Conservation (phyloP, 2,329 filamentous ascomycete species). For the Xylaria sp. region DNA sequence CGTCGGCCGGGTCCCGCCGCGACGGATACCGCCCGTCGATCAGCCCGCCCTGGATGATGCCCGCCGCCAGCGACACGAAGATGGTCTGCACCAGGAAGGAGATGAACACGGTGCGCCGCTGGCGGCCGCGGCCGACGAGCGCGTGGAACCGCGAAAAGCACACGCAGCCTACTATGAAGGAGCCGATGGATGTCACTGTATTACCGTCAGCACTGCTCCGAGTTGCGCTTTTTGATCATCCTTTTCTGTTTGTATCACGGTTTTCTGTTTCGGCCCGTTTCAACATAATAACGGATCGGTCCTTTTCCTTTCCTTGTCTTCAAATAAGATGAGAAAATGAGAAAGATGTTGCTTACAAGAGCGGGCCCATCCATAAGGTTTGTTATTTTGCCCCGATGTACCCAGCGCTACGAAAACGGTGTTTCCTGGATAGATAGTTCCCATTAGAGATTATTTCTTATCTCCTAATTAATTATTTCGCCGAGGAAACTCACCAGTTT, state of each 20-base stretch:
- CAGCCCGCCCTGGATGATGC: slow-evolving; percentile 45
- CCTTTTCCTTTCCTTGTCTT: not conserved
- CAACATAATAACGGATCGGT: not conserved
- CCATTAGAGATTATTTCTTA: not conserved
- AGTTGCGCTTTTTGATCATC: not conserved
- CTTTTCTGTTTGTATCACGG: not conserved
- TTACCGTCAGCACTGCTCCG: slow-evolving; percentile 9
- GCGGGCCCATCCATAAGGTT: slow-evolving; percentile 55
- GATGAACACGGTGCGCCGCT: slow-evolving; percentile 44
- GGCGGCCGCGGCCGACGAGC: slow-evolving; percentile 43
- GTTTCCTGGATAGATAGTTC: slow-evolving; percentile 46
- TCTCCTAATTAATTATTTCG: not conserved
- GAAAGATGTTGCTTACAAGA: slow-evolving; percentile 43
- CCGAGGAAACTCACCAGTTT: slow-evolving; percentile 43
- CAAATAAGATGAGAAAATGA: not conserved
- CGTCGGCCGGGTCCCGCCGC: slow-evolving; percentile 37
- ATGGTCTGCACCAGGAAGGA: slow-evolving; percentile 46
- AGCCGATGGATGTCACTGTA: slow-evolving; percentile 53
- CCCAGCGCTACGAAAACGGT: slow-evolving; percentile 56
- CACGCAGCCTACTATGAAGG: slow-evolving; percentile 54
- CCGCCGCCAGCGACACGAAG: slow-evolving; percentile 43
- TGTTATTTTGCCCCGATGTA: slow-evolving; percentile 52
- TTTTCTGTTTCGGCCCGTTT: not conserved
- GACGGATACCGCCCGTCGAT: slow-evolving; percentile 46
- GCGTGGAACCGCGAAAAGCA: slow-evolving; percentile 52